Evolutionary conservation across 306 rosid species (phyloP), one percentile per base, ranked within the genome.

Genomic region (Arachis hypogaea): DNA sequence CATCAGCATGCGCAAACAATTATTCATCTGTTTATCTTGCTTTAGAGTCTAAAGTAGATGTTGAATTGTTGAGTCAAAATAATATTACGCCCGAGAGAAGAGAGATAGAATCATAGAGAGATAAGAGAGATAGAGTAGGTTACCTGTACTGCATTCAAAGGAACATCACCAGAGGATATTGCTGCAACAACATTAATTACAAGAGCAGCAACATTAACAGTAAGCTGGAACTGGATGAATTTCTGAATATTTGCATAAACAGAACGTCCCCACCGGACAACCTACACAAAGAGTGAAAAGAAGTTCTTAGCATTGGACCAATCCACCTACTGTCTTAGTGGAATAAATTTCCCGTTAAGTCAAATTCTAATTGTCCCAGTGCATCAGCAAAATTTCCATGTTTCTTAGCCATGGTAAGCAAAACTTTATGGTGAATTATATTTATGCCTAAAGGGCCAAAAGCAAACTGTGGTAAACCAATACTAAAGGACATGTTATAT

Each of bases 261-360:
- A 81, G 98, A 94, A 59, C 98, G 97, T 65, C 98, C 98, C 98
- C 98, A 94, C 49, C 97, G 94, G 68, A 94, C 98, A 85, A 94
- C 98, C 98, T 94, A 80, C 57, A 71, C 40, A 59, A 47, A 73
- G 54, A 67, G 77, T 29, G 71, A 50, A 81, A 70, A 18, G 61
- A 50, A 68, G 28, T 43, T 66, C 75, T 49, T 41, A 67, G 65
- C 62, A 66, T 14, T 69, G 78, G 58, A 66, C 22, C 78, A 73
- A 69, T 64, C 49, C 45, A 41, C 30, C 65, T 69, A 33, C 57
- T 56, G 50, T 72, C 63, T 36, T 9, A 14, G 76, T 7, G 42
- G 67, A 66, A 67, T 71, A 73, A 45, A 52, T 77, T 36, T 68
- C 56, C 59, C 72, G 80, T 65, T 68, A 56, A 38, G 68, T 29